These are phyloP conservation scores for Globisporangium ultimum DNA, from an alignment of 352 stramenopile genomes.

Conservation along the genomic window DNA sequence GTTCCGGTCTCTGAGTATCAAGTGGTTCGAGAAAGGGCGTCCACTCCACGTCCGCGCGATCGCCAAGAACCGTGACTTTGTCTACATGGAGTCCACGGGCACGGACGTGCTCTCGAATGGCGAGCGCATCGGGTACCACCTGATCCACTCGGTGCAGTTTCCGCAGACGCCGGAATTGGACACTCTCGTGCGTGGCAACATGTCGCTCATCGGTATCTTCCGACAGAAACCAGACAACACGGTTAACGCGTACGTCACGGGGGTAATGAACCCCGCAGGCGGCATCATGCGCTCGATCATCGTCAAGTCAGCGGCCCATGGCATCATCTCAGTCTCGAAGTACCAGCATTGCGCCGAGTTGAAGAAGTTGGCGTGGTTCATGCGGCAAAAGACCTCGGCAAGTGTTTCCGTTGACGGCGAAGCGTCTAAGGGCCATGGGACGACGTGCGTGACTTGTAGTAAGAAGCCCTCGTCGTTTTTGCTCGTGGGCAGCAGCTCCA, in stretches of 20 bases:
- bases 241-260: slow-evolving; percentile 3
- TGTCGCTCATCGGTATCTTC: slow-evolving; percentile 18
- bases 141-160: slow-evolving; percentile 66
- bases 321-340: slow-evolving; percentile 13
- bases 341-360: slow-evolving; percentile 51
- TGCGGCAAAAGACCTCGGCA: too few relatives aligned
- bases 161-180: slow-evolving; percentile 28
- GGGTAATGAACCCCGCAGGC: too few relatives aligned
- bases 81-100: slow-evolving; percentile 55
- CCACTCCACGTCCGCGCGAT: neutral
- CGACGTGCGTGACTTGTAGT: neutral
- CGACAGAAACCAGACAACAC: slow-evolving; percentile 3
- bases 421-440: slow-evolving; percentile 4
- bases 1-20: too few relatives aligned
- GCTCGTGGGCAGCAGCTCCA: too few relatives aligned
- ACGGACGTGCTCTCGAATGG: slow-evolving; percentile 37
- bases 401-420: neutral
- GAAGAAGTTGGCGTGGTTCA: slow-evolving; percentile 60
- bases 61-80: slow-evolving; percentile 52
- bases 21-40: neutral
- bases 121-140: slow-evolving; percentile 54
- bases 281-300: too few relatives aligned
- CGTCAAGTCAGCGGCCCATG: too few relatives aligned
- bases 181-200: slow-evolving; percentile 19
- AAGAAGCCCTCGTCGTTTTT: too few relatives aligned